Base-by-base conservation (phyloP, 306 rosid genomes). In the Casuarina equisetifolia region DNA sequence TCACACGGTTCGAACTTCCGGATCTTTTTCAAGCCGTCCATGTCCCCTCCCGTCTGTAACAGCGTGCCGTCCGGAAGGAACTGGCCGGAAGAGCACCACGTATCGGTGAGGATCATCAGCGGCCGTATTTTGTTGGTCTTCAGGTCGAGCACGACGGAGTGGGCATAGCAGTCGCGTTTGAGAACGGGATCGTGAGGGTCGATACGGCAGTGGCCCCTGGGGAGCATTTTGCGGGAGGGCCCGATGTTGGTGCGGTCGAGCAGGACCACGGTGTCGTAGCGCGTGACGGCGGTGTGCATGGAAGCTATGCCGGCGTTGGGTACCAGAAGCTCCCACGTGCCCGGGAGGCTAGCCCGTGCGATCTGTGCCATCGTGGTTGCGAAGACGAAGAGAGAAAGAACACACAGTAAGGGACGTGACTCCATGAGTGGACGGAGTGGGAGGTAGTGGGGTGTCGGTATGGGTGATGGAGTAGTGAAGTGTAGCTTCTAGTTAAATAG, bases 41-140 rank as follows among this genome's bases (percentile, higher is more conserved):
- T 11, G 71, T 85, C 98, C 1, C 98, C 98, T 0, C 98, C 98
- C 8, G 97, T 90, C 39, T 91, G 97, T 10, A 94, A 48, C 3
- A 94, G 89, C 0, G 97, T 78, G 1, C 98, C 97, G 78, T 94
- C 82, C 0, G 98, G 90, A 69, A 94, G 92, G 72, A 94, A 94
- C 76, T 90, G 94, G 0, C 96, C 98, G 9, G 98, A 91, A 0
- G 98, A 94, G 88, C 98, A 94, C 98, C 98, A 94, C 1, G 98
- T 94, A 83, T 94, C 98, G 7, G 98, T 90, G 63, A 85, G 86
- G 80, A 94, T 84, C 79, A 62, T 94, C 10, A 94, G 68, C 0
- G 98, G 93, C 0, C 97, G 90, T 72, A 91, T 74, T 79, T 81
- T 84, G 64, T 86, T 88, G 43, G 92, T 91, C 38, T 61, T 2